Base-by-base conservation (phyloP, 768 basidiomycete genomes). In the Boletus sp. region DNA sequence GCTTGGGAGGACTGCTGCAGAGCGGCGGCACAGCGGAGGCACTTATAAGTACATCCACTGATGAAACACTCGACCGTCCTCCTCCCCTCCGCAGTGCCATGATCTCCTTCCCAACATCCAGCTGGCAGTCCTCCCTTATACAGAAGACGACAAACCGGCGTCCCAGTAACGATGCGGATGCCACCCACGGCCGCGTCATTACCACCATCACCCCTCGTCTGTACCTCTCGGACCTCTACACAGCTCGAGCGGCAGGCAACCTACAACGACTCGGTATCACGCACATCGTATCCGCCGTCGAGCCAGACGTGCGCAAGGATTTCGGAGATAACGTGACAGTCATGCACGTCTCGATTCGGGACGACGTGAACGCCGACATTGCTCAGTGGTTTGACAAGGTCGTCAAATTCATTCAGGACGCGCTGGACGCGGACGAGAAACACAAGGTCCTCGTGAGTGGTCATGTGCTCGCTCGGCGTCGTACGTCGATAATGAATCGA, bases 271-370 rank as follows among this genome's bases (percentile, higher is more conserved):
- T 89, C 7, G 86, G 86, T 12, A 82, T 90, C 60, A 92, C 90
- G 1, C 90, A 92, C 72, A 74, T 92, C 57, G 70, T 92, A 29
- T 87, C 85, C 28, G 79, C 86, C 33, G 58, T 90, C 46, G 87
- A 90, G 54, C 60, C 72, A 36, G 72, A 72, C 18, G 28, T 70
- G 40, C 50, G 61, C 39, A 54, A 47, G 45, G 61, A 62, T 10
- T 69, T 74, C 20, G 65, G 64, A 9, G 50, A 55, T 14, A 54
- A 20, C 2, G 77, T 89, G 54, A 69, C 72, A 20, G 73, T 65
- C 24, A 69, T 91, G 57, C 85, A 84, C 60, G 76, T 92, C 39
- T 65, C 73, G 12, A 58, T 86, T 30, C 66, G 68, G 40, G 84
- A 86, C 67, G 65, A 66, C 17, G 48, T 66, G 1, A 65, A 70